Base-by-base conservation (phyloP, 2,329 filamentous ascomycete species). In the Penicillium rolfsii region DNA sequence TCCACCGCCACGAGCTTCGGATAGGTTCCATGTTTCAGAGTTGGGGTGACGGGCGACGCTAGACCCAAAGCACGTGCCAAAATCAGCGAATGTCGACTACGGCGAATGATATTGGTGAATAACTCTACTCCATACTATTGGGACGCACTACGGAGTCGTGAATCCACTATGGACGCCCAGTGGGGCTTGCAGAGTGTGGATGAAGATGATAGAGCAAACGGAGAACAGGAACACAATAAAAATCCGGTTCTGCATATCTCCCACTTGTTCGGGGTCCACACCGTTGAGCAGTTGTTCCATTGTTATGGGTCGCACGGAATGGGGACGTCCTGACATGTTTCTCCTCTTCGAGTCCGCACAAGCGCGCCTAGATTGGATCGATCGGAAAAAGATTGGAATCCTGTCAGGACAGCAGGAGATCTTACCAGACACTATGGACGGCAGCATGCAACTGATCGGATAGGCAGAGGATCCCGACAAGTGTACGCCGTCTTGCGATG, bases 21-120 rank as follows among this genome's bases (percentile, higher is more conserved):
- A 4, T 22, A 5, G 19, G 53, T 46, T 38, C 53, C 19, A 36
- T 55, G 48, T 50, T 50, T 50, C 48, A 50, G 30, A 48, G 28
- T 11, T 9, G n/a, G 30, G 46, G 28, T 33, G 46, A 28, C 22
- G n/a, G 46, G 26, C 6, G 19, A 8, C 45, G 26, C 45, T 30
- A n/a, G 45, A 30, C 26, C 45, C n/a, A 3, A 48, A 48, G 45
- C 19, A 48, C 45, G 16, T n/a, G 7, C 26, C 3, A 7, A 5
- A 28, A 48, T 16, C 26, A n/a, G 26, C 45, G 6, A 48, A 2
- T 22, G 19, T 22, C 19, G 12, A n/a, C 24, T 6, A 41, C 5
- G 3, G 43, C 43, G 22, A 46, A 46, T 46, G 1, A 14, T 36
- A 36, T 14, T 36, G 35, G 35, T 36, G 35, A 36, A 36, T 36